Percentiles rank a stretch among this genome's conserved stretches.
phyloP scores from a whole-genome alignment of 208 protist species.

The Balamuthia mandrillaris region DNA sequence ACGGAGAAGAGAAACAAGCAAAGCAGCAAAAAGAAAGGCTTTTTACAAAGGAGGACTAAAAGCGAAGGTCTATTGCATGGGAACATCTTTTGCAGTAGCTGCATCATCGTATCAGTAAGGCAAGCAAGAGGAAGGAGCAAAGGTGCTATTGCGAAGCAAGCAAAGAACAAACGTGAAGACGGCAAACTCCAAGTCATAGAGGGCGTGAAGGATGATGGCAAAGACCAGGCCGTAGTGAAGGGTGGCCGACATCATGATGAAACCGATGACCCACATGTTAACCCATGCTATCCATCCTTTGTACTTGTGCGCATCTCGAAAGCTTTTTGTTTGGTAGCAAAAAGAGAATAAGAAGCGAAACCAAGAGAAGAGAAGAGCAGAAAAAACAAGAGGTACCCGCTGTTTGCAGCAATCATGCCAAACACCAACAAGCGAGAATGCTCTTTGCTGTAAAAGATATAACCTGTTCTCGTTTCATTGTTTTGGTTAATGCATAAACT shows the following conservation, averaged over 20 bases:
- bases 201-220: neutral
- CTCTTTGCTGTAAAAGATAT: neutral
- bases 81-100: no score
- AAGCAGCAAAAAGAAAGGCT: no score
- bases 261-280: constrained; percentile 27
- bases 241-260: constrained; percentile 17
- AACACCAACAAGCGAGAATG: neutral
- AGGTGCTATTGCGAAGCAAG: neutral
- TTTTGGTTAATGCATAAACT: neutral
- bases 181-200: constrained; percentile 25
- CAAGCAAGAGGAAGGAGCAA: no score
- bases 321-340: neutral
- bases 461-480: no score
- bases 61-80: no score
- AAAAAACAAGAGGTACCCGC: neutral
- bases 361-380: neutral
- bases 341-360: no score
- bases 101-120: no score
- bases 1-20: no score
- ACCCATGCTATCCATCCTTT: neutral
- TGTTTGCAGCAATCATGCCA: constrained; percentile 7
- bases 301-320: constrained; percentile 15
- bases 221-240: constrained; percentile 17
- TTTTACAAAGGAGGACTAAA: no score
- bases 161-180: neutral